phyloP scores from a whole-genome alignment of 768 basidiomycete species.

The Piloderma croceum region DNA sequence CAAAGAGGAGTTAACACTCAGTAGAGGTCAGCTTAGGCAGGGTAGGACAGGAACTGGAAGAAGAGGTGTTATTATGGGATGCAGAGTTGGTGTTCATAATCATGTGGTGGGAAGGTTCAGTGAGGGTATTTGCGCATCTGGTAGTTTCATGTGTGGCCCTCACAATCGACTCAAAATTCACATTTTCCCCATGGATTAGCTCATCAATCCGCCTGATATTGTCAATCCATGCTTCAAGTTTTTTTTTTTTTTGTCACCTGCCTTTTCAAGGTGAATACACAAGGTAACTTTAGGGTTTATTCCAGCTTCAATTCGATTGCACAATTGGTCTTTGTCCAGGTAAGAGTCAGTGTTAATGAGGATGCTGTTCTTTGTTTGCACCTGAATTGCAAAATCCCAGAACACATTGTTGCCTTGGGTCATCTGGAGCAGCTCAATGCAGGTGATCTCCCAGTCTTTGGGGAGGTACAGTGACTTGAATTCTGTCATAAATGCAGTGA shows the following conservation, averaged over 20 bases:
- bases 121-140: background rate
- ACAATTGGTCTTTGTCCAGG: background rate
- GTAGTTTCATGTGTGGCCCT: background rate
- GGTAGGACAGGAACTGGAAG: background rate
- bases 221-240: background rate
- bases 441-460: background rate
- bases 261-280: background rate
- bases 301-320: background rate
- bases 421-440: background rate
- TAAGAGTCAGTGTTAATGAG: background rate
- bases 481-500: background rate
- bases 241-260: background rate
- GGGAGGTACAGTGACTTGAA: background rate
- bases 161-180: background rate
- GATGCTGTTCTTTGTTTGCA: background rate
- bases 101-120: background rate
- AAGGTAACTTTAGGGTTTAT: background rate
- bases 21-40: background rate
- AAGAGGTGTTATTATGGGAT: background rate
- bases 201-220: background rate
- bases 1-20: conserved; percentile 8
- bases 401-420: background rate
- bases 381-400: background rate
- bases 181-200: background rate
- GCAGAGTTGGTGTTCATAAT: background rate